phyloP scores from a whole-genome alignment of 2,329 filamentous ascomycete genomes.

The Blumeriella jaapii region DNA sequence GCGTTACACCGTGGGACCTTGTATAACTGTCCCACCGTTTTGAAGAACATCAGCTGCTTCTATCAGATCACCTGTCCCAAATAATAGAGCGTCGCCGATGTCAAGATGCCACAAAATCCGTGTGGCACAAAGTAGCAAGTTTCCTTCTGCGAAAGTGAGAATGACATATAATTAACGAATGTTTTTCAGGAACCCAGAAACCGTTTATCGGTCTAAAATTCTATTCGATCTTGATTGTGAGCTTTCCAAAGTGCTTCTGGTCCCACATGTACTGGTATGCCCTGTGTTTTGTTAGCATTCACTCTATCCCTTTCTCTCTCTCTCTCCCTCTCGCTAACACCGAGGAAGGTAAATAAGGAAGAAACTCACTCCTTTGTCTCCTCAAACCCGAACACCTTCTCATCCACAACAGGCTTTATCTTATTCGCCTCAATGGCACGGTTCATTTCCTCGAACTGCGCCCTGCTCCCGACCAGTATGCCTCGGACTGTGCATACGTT shows the following conservation, averaged over 20 bases:
- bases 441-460: constrained; percentile 41
- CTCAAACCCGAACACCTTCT: constrained; percentile 34
- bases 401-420: constrained; percentile 37
- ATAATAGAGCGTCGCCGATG: too few species aligned
- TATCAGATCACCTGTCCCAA: too few species aligned
- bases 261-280: constrained; percentile 40
- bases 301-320: too few species aligned
- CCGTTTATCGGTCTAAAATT: too few species aligned
- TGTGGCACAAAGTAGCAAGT: too few species aligned
- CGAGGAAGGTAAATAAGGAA: constrained; percentile 3
- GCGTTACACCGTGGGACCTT: too few species aligned
- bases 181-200: constrained; percentile 1
- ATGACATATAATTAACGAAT: neutral
- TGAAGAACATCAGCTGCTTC: too few species aligned
- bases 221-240: constrained; percentile 29
- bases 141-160: too few species aligned
- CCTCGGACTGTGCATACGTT: constrained; percentile 34
- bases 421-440: constrained; percentile 36
- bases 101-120: too few species aligned
- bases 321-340: too few species aligned
- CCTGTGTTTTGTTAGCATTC: constrained; percentile 14
- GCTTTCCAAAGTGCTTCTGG: constrained; percentile 39
- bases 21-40: too few species aligned
- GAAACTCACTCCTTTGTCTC: constrained; percentile 30
- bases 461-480: constrained; percentile 34